A percentile compares a stretch with the other conserved stretches of the same genome.
phyloP scores from a whole-genome alignment of 176 grass and related monocot genomes.

The Cenchrus fungigraminus region DNA sequence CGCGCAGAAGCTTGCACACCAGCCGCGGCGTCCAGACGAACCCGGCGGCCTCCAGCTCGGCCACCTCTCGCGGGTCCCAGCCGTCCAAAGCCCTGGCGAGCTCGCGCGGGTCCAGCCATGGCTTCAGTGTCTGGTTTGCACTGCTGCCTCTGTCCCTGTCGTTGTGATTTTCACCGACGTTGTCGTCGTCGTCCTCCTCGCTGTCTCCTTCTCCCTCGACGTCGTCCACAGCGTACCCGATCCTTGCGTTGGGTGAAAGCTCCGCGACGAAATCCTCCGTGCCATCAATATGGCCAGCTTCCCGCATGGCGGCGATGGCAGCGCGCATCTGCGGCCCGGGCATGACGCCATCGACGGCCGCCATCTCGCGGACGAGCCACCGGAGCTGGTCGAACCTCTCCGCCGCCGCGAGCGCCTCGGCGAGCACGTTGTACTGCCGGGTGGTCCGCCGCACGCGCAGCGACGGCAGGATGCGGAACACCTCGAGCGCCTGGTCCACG shows the following conservation, averaged over 20 bases:
- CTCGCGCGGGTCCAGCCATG: slow-evolving; percentile 76
- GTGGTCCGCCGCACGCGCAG: slow-evolving; percentile 66
- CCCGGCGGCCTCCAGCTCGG: slow-evolving; percentile 62
- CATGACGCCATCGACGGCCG: slow-evolving; percentile 67
- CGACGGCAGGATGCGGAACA: slow-evolving; percentile 69
- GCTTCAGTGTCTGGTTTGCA: slow-evolving; percentile 57
- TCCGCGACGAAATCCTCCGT: slow-evolving; percentile 68
- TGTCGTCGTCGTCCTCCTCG: slow-evolving; percentile 32
- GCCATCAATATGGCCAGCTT: slow-evolving; percentile 56
- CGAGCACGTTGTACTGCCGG: slow-evolving; percentile 78
- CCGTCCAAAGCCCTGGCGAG: slow-evolving; percentile 74
- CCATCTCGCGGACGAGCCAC: slow-evolving; percentile 68
- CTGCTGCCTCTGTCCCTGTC: slow-evolving; percentile 4
- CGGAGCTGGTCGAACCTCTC: slow-evolving; percentile 59
- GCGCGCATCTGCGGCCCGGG: slow-evolving; percentile 58
- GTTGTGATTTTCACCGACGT: background rate
- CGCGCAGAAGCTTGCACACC: slow-evolving; percentile 84
- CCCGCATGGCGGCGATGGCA: slow-evolving; percentile 63
- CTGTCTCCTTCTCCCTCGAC: slow-evolving; percentile 53
- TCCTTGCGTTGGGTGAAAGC: slow-evolving; percentile 59
- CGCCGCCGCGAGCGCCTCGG: slow-evolving; percentile 45
- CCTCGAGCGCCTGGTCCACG: slow-evolving; percentile 59
- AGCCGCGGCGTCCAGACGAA: slow-evolving; percentile 80
- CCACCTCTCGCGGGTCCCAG: slow-evolving; percentile 69
- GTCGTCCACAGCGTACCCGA: slow-evolving; percentile 55